Evolutionary conservation across 805 yeast species (phyloP), one percentile per base, ranked within the genome.

Genomic region (Candida suzukii): DNA sequence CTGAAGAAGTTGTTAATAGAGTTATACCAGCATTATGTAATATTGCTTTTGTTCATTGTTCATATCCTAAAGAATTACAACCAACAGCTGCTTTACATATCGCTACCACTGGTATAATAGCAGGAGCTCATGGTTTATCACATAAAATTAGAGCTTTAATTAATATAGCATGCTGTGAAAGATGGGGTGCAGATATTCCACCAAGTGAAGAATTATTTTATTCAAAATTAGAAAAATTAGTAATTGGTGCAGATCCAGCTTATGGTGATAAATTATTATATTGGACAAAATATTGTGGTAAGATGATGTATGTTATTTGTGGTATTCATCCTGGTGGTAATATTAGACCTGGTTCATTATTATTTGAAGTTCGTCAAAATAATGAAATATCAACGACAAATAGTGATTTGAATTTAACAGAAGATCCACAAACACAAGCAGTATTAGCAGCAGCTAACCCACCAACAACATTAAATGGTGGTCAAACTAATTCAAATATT

Each of bases 271-370:
- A 71, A 39, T 63, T 74, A 25, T 67, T 78, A 20, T 82, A 84
- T 76, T 83, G 90, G 90, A 81, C 87, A 2, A 71, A 76, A 52
- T 80, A 78, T 51, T 67, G 79, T 47, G 91, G 91, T 22, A 74
- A 80, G 40, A 70, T 83, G 48, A 80, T 83, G 86, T 81, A 78
- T 57, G 83, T 83, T 36, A 75, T 83, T 35, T 83, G 90, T 57
- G 88, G 88, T 57, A 82, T 83, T 41, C 84, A 80, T 57, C 91
- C 91, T 6, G 88, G 88, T 43, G 91, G 90, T 18, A 79, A 78
- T 53, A 80, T 83, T 24, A 70, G 84, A 49, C 83, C 78, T 26
- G 77, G 77, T 21, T 71, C 73, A 14, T 72, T 70, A 54, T 66
- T 64, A 44, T 76, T 71, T 61, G 67, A 66, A 53, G 65, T 57